A percentile compares a stretch with the other conserved stretches of the same genome.
Conservation (phyloP, 1,139 yeast genomes). For the Hansenula sp. region DNA sequence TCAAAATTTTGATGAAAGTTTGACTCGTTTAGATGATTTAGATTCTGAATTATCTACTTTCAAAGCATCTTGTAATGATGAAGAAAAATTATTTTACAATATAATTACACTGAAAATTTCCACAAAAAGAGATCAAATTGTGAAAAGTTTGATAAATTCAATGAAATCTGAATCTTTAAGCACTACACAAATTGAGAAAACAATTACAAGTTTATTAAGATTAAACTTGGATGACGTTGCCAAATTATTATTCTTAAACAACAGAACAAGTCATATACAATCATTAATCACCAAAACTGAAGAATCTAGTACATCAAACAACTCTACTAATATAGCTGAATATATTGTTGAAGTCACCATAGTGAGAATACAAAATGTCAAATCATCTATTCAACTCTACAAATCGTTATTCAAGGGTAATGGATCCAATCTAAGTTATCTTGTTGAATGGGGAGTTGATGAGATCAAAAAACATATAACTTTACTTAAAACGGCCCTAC, state of each 20-base stretch:
- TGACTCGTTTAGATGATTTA: constrained; percentile 43
- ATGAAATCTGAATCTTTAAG: constrained; percentile 15
- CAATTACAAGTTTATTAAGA: constrained; percentile 35
- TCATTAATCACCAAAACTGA: constrained; percentile 39
- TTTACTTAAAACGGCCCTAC: constrained; percentile 61
- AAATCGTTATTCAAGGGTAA: constrained; percentile 37
- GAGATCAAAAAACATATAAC: constrained; percentile 60
- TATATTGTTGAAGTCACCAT: constrained; percentile 56
- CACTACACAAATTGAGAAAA: constrained; percentile 19
- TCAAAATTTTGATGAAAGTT: constrained; percentile 51
- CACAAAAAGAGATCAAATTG: constrained; percentile 32
- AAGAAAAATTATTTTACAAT: constrained; percentile 35
- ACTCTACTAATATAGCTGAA: constrained; percentile 40
- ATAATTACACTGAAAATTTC: constrained; percentile 36
- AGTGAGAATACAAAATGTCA: constrained; percentile 53
- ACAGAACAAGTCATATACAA: constrained; percentile 41
- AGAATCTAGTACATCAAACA: constrained; percentile 37
- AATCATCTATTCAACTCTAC: constrained; percentile 43
- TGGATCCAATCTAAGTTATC: constrained; percentile 27
- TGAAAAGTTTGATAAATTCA: constrained; percentile 29
- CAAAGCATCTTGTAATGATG: constrained; percentile 26
- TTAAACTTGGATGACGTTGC: constrained; percentile 44
- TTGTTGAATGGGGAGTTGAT: constrained; percentile 67
- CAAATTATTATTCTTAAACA: constrained; percentile 40
- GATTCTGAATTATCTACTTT: constrained; percentile 24